Conservation (phyloP, 1,284 basidiomycete species). For the Fomitopsis schrenkii region DNA sequence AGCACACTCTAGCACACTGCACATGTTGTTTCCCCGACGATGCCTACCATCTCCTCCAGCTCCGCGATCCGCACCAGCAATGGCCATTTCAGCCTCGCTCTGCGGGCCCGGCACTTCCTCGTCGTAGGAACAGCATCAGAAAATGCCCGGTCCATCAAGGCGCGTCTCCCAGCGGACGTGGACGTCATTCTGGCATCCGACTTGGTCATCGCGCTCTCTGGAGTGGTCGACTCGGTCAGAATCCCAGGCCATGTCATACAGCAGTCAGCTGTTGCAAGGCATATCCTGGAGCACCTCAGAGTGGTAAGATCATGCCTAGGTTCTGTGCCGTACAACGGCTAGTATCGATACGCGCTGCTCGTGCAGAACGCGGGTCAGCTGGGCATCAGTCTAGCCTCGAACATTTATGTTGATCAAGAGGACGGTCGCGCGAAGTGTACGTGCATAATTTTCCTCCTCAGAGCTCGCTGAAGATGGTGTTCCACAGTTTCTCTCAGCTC, state of each 20-base stretch:
- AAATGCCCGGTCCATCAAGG: constrained; percentile 27
- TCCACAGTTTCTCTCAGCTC: constrained; percentile 43
- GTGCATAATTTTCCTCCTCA: constrained; percentile 10
- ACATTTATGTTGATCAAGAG: constrained; percentile 39
- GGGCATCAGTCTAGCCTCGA: constrained; percentile 52
- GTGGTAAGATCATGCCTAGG: constrained; percentile 32
- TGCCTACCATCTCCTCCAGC: constrained; percentile 35
- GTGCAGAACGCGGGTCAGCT: constrained; percentile 53
- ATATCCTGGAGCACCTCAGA: constrained; percentile 48
- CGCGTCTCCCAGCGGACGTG: constrained; percentile 40
- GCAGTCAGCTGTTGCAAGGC: constrained; percentile 45
- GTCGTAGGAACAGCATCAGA: constrained; percentile 33
- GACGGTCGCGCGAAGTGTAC: constrained; percentile 42
- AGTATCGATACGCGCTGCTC: neutral
- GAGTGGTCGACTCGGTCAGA: constrained; percentile 39
- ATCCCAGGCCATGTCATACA: constrained; percentile 37
- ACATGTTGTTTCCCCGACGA: constrained; percentile 12
- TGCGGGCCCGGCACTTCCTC: constrained; percentile 36
- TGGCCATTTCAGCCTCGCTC: constrained; percentile 26
- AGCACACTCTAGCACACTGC: too few relatives aligned
- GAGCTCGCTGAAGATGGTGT: constrained; percentile 2
- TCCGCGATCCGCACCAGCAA: constrained; percentile 30
- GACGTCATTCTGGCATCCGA: constrained; percentile 50
- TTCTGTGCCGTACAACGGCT: neutral
- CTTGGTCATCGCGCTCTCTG: constrained; percentile 50